Evolutionary conservation across 2,329 filamentous ascomycete species (phyloP).

Genomic region (Zymoseptoria passerinii): DNA sequence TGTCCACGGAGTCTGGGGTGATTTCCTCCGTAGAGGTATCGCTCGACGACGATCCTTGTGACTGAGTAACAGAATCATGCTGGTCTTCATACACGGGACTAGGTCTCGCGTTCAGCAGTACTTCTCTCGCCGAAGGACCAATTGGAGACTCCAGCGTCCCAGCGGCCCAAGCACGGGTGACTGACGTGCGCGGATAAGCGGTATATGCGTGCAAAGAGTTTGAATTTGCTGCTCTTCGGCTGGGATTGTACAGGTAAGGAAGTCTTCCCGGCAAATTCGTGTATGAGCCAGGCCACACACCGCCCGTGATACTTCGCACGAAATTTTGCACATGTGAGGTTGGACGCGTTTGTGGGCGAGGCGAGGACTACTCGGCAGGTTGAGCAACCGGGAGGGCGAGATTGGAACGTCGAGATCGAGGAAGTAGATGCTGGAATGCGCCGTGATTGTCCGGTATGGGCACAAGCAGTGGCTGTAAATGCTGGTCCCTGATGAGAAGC

Average conservation of each 20-base stretch:
- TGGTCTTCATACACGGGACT: neutral
- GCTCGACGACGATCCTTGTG: neutral
- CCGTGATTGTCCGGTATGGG: neutral
- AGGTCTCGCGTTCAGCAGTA: neutral
- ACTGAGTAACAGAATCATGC: neutral
- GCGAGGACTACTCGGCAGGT: neutral
- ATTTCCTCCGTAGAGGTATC: neutral
- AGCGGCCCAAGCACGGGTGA: neutral
- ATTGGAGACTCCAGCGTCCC: neutral
- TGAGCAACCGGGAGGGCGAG: neutral
- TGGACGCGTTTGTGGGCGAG: neutral
- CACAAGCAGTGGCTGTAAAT: neutral
- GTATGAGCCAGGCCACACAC: neutral
- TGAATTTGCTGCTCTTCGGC: neutral
- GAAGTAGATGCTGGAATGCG: neutral
- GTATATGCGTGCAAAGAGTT: neutral
- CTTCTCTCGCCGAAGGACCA: neutral
- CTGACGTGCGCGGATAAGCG: neutral
- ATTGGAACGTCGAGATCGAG: neutral
- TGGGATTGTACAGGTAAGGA: neutral
- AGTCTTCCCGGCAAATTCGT: neutral
- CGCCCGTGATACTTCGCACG: neutral
- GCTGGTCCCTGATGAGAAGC: neutral
- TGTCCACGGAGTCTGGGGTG: neutral
- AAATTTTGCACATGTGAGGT: neutral